Percentiles rank a stretch among this genome's conserved stretches.
Conservation (phyloP, 345 rosid genomes). For the Euphorbia pulcherrima region DNA sequence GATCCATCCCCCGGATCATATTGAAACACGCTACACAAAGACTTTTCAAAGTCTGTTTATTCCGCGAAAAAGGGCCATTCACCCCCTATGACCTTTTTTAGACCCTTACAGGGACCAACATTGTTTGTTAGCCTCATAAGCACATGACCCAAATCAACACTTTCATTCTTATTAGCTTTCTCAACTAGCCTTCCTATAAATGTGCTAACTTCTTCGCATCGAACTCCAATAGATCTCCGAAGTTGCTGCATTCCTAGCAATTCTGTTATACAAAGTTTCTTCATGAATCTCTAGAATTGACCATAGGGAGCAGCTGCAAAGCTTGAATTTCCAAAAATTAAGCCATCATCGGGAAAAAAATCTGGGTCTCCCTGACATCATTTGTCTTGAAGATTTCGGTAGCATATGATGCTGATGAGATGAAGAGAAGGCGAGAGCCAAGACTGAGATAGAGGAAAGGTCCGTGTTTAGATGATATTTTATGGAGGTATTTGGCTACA, state of each 20-base stretch:
- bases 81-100: too few species aligned
- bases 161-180: constrained; percentile 16
- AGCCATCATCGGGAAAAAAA: not conserved
- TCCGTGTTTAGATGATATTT: constrained; percentile 31
- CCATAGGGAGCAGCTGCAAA: constrained; percentile 11
- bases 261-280: constrained; percentile 23
- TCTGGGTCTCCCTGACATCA: not conserved
- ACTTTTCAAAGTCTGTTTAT: too few species aligned
- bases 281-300: constrained; percentile 17
- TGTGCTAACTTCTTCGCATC: constrained; percentile 14
- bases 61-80: too few species aligned
- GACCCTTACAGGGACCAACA: too few species aligned
- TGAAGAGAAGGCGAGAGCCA: constrained; percentile 25
- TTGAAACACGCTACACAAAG: too few species aligned
- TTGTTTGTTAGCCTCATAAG: constrained; percentile 14
- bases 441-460: constrained; percentile 38
- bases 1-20: too few species aligned
- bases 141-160: constrained; percentile 16
- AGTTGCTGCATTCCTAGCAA: constrained; percentile 18
- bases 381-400: constrained; percentile 28
- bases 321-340: constrained; percentile 7
- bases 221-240: constrained; percentile 10
- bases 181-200: constrained; percentile 10
- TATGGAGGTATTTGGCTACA: constrained; percentile 26
- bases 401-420: constrained; percentile 38